Evolutionary conservation across 75 land plant genomes (phyloP).

Genomic region (Gnetum montanum): DNA sequence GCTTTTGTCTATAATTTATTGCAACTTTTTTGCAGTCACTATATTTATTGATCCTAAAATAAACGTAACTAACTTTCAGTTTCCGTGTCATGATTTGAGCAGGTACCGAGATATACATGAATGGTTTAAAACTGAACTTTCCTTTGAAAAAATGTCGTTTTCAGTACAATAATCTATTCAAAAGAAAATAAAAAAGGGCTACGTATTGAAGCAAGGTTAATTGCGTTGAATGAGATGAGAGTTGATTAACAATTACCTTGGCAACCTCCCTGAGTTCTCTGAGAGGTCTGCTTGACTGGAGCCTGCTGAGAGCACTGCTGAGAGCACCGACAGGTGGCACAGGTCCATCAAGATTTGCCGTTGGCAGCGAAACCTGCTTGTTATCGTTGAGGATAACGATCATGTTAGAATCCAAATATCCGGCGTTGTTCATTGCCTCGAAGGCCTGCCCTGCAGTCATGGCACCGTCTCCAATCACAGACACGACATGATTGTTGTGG

Average conservation of each 20-base stretch:
- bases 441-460: slow-evolving; percentile 99
- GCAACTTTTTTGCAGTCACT: too few species aligned
- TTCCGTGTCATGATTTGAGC: too few species aligned
- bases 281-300: slow-evolving; percentile 90
- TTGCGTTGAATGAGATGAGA: too few species aligned
- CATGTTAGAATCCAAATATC: slow-evolving; percentile 96
- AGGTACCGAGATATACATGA: too few species aligned
- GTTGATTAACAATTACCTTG: slow-evolving; percentile 77
- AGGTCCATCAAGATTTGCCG: slow-evolving; percentile 91
- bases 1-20: too few species aligned
- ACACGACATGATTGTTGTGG: slow-evolving; percentile 69
- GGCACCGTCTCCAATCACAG: slow-evolving; percentile 96
- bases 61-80: too few species aligned
- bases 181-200: too few species aligned
- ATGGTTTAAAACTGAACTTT: not conserved
- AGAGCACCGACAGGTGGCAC: slow-evolving; percentile 90
- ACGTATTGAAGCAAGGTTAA: too few species aligned
- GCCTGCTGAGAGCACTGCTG: slow-evolving; percentile 85
- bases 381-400: slow-evolving; percentile 96
- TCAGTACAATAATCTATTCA: too few species aligned
- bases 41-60: too few species aligned
- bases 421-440: slow-evolving; percentile 99
- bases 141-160: too few species aligned
- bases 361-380: slow-evolving; percentile 94
- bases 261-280: slow-evolving; percentile 96